phyloP scores from a whole-genome alignment of 2,329 filamentous ascomycete genomes.

The Juglanconis juglandina region DNA sequence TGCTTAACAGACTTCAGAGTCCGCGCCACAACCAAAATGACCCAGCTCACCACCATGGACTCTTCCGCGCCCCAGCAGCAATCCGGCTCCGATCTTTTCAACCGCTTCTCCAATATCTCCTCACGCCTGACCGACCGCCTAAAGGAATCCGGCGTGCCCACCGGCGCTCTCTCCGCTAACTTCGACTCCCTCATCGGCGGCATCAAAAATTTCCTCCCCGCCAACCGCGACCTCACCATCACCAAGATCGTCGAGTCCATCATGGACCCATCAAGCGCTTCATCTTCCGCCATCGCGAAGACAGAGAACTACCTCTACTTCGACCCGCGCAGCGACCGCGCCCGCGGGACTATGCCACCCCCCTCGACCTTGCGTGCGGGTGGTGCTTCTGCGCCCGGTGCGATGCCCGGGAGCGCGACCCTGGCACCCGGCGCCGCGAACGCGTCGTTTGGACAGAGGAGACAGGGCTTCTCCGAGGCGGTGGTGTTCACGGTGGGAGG shows the following conservation, averaged over 20 bases:
- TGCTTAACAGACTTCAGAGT: slow-evolving; percentile 53
- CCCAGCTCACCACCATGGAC: slow-evolving; percentile 90
- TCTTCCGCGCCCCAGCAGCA: slow-evolving; percentile 64
- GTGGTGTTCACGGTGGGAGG: slow-evolving; percentile 95
- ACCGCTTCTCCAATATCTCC: slow-evolving; percentile 87
- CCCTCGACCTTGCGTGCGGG: slow-evolving; percentile 58
- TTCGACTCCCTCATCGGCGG: slow-evolving; percentile 93
- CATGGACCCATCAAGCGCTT: slow-evolving; percentile 91
- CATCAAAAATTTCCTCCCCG: slow-evolving; percentile 97
- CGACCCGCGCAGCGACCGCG: slow-evolving; percentile 89
- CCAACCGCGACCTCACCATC: slow-evolving; percentile 89
- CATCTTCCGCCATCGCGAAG: slow-evolving; percentile 88
- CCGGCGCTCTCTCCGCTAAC: slow-evolving; percentile 66
- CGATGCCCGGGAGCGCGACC: slow-evolving; percentile 39
- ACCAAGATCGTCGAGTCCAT: slow-evolving; percentile 98
- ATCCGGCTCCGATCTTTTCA: slow-evolving; percentile 73
- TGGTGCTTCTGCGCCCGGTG: slow-evolving; percentile 17
- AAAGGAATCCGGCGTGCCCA: slow-evolving; percentile 80
- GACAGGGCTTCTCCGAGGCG: slow-evolving; percentile 85
- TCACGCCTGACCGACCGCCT: slow-evolving; percentile 90
- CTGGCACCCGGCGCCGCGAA: slow-evolving; percentile 60
- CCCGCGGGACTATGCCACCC: slow-evolving; percentile 84
- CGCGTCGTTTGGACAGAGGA: slow-evolving; percentile 84
- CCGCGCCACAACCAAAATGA: slow-evolving; percentile 94
- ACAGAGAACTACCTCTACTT: slow-evolving; percentile 98